These are phyloP conservation scores for Chalaropsis ovoidea DNA, from an alignment of 2,329 filamentous ascomycete genomes.

Conservation along the genomic window DNA sequence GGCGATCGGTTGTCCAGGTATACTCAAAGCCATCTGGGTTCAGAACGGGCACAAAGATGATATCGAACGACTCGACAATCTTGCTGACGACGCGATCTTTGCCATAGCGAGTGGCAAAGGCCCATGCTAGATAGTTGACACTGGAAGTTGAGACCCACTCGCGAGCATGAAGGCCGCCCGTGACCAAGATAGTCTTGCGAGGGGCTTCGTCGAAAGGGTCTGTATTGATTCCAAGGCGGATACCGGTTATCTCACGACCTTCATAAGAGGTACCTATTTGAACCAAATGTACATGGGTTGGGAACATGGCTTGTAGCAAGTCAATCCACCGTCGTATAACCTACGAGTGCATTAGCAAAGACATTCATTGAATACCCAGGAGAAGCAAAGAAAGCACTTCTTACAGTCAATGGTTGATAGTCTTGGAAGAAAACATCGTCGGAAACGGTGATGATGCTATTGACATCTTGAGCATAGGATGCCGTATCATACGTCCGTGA, in stretches of 20 bases:
- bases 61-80: constrained; percentile 73
- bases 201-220: constrained; percentile 40
- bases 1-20: constrained; percentile 78
- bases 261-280: constrained; percentile 79
- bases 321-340: constrained; percentile 81
- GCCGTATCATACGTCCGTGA: not conserved
- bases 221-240: constrained; percentile 53
- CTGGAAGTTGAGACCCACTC: constrained; percentile 96
- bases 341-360: constrained; percentile 27
- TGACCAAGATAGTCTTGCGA: constrained; percentile 69
- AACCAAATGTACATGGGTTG: constrained; percentile 61
- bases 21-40: constrained; percentile 95
- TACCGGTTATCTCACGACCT: constrained; percentile 71
- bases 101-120: constrained; percentile 71
- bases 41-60: constrained; percentile 75
- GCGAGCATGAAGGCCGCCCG: constrained; percentile 79
- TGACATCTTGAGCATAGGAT: constrained; percentile 8
- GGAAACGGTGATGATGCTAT: constrained; percentile 26
- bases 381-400: constrained; percentile 27
- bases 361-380: not conserved
- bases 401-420: constrained; percentile 71
- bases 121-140: constrained; percentile 83
- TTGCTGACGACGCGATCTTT: constrained; percentile 61
- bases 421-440: constrained; percentile 82
- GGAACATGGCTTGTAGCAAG: constrained; percentile 80